Conservation (phyloP, 768 basidiomycete species). For the Podaxis sp. region DNA sequence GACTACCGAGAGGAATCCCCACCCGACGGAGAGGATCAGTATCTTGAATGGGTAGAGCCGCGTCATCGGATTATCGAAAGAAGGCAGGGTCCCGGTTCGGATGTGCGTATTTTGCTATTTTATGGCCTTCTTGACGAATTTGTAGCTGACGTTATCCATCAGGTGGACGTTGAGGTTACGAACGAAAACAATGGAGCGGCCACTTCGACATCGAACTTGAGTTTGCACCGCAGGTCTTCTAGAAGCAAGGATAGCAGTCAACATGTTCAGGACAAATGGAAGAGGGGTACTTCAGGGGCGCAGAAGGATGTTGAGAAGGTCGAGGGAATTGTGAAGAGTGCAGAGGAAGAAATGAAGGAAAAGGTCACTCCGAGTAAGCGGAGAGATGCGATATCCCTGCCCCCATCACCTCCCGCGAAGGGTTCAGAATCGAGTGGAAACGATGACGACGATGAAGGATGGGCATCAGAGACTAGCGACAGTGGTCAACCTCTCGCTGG, state of each 20-base stretch:
- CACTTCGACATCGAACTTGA: slow-evolving; percentile 44
- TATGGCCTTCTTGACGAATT: background rate
- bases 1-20: slow-evolving; percentile 19
- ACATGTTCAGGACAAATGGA: slow-evolving; percentile 21
- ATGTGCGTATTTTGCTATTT: slow-evolving; percentile 25
- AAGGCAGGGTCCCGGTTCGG: slow-evolving; percentile 24
- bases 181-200: background rate
- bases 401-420: slow-evolving; percentile 12
- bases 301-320: slow-evolving; percentile 26
- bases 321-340: slow-evolving; percentile 21
- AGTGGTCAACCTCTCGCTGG: slow-evolving; percentile 18
- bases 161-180: slow-evolving; percentile 9
- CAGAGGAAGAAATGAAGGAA: slow-evolving; percentile 17
- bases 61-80: slow-evolving; percentile 28
- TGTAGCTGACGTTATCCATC: background rate
- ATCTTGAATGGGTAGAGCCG: slow-evolving; percentile 29
- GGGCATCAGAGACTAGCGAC: slow-evolving; percentile 58
- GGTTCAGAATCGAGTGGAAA: slow-evolving; percentile 18
- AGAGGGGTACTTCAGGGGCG: slow-evolving; percentile 22
- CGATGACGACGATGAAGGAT: slow-evolving; percentile 60
- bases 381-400: slow-evolving; percentile 1
- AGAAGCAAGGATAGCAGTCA: slow-evolving; percentile 19
- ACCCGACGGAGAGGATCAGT: slow-evolving; percentile 22
- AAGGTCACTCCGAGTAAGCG: background rate
- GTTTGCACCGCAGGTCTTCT: slow-evolving; percentile 58